Evolutionary conservation across 441 rosid species (phyloP), one percentile per base, ranked within the genome.

Genomic region (Metrosideros polymorpha): DNA sequence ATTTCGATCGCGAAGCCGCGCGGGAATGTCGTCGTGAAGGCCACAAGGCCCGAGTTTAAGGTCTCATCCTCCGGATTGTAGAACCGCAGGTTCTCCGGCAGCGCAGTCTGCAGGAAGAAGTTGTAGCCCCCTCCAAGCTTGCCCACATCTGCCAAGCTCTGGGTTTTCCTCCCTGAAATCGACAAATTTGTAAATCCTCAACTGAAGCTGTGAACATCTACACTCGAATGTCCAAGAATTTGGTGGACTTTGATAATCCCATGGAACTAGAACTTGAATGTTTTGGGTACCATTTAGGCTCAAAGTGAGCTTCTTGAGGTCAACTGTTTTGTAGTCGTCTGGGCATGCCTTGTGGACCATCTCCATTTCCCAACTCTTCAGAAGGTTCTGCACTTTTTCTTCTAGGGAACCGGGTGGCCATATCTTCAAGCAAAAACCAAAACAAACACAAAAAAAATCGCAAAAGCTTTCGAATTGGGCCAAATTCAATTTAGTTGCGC

Each of bases 351-450:
- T 94, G 85, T 94, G 85, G 84, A 94, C 91, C 83, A 93, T 45
- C 85, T 94, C 97, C 95, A 93, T 94, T 83, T 94, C 96, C 95
- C 94, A 94, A 71, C 94, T 91, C 89, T 93, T 93, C 18, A 94
- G 87, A 12, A 93, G 93, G 88, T 93, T 92, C 88, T 94, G 97
- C 12, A 93, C 94, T 47, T 91, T 89, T 75, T 94, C 96, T 84
- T 92, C 94, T 6, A 93, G 87, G 9, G 97, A 94, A 42, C 95
- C 95, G 1, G 93, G 79, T 51, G 95, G 93, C 97, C 95, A 94
- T 55, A 92, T 83, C 96, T 93, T 84, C 13, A 12, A 35, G 61
- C 66, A 54, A 24, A 30, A 25, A 83, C 53, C 49, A 39, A 15
- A 22, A 49, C 35, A 71, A 39, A n/a, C n/a, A n/a, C n/a, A n/a